These are phyloP conservation scores for Durotheca rogersii DNA, from an alignment of 495 filamentous ascomycete genomes.

Conservation along the genomic window DNA sequence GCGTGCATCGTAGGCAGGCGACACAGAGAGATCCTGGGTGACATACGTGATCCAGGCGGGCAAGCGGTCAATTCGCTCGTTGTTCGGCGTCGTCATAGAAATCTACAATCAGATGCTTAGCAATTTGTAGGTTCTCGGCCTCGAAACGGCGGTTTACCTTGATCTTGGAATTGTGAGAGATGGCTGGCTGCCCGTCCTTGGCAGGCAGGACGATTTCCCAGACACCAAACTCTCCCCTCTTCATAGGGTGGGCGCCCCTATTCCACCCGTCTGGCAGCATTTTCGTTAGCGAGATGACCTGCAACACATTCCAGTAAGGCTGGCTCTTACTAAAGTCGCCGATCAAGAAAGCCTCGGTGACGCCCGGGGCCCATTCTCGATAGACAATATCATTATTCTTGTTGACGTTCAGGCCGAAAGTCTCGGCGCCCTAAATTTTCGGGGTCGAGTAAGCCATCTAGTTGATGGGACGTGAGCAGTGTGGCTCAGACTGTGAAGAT, in stretches of 20 bases:
- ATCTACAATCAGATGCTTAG: constrained; percentile 58
- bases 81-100: constrained; percentile 75
- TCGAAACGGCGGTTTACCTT: constrained; percentile 60
- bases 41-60: constrained; percentile 97
- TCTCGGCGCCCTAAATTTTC: constrained; percentile 73
- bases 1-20: constrained; percentile 86
- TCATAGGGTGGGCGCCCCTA: constrained; percentile 78
- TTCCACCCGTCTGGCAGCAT: constrained; percentile 77
- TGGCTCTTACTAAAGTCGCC: constrained; percentile 81
- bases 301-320: not conserved
- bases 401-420: constrained; percentile 76
- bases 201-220: constrained; percentile 82
- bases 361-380: constrained; percentile 95
- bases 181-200: constrained; percentile 67
- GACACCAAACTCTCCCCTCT: constrained; percentile 78
- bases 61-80: constrained; percentile 80
- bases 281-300: constrained; percentile 11
- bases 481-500: not conserved
- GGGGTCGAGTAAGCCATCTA: constrained; percentile 3
- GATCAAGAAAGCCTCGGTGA: constrained; percentile 77
- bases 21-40: constrained; percentile 85
- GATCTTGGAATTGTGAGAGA: constrained; percentile 90
- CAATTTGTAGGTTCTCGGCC: constrained; percentile 2
- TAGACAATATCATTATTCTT: constrained; percentile 84
- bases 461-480: constrained; percentile 9